Conservation (phyloP, 257 asterid genomes). For the Rhazya stricta region DNA sequence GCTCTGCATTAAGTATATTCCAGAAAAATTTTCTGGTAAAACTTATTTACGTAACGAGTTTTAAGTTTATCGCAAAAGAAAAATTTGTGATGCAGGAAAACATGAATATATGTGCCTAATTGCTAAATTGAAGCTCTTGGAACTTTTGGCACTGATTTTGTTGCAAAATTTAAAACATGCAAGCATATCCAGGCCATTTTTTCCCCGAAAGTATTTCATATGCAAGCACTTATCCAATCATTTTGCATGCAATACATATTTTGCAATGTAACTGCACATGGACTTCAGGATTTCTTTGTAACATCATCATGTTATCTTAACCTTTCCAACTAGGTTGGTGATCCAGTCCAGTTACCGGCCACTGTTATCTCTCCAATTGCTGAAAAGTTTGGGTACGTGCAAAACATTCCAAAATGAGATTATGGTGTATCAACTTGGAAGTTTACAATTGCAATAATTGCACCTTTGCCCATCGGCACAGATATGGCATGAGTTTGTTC, state of each 20-base stretch:
- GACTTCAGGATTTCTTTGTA: not conserved
- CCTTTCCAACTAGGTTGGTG: constrained; percentile 66
- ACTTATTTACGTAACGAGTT: not conserved
- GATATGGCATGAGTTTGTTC: constrained; percentile 86
- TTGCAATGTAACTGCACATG: not conserved
- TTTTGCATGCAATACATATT: not conserved
- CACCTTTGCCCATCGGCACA: constrained; percentile 13
- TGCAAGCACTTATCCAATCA: not conserved
- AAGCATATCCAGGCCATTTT: too few relatives aligned
- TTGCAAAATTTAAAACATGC: too few relatives aligned
- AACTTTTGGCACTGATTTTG: too few relatives aligned
- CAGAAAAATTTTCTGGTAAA: not conserved
- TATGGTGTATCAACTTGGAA: not conserved
- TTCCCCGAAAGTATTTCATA: not conserved
- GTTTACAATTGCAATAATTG: constrained; percentile 15
- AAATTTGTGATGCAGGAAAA: not conserved
- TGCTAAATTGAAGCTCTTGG: not conserved
- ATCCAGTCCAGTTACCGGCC: constrained; percentile 98
- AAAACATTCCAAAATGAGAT: not conserved
- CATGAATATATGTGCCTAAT: not conserved
- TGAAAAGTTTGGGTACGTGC: constrained; percentile 60
- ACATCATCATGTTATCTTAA: constrained; percentile 3
- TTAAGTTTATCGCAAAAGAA: not conserved
- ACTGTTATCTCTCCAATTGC: constrained; percentile 84
- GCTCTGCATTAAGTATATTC: not conserved